A percentile compares a stretch with the other conserved stretches of the same genome.
Evolutionary conservation across 768 basidiomycete species (phyloP).

Genomic region (Clitopilus passeckerianus): DNA sequence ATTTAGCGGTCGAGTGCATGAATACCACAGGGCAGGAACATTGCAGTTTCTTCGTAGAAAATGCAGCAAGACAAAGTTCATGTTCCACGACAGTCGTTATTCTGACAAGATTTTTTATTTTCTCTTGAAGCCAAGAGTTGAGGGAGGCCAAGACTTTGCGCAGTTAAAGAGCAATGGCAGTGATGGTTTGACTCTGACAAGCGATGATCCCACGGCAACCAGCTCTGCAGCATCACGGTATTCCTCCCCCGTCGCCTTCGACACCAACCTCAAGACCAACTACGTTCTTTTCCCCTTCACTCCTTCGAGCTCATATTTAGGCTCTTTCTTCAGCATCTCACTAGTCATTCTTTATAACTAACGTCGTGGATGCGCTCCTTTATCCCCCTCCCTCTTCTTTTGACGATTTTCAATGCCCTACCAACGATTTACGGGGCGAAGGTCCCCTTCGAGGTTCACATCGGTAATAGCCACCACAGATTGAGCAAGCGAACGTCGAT

Average conservation of each 20-base stretch:
- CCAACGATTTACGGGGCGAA: slow-evolving; percentile 27
- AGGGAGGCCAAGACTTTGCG: background rate
- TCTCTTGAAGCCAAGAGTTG: background rate
- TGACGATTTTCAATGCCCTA: slow-evolving; percentile 29
- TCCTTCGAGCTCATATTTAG: background rate
- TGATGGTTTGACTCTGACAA: background rate
- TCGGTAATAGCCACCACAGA: slow-evolving; percentile 18
- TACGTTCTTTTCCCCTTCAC: background rate
- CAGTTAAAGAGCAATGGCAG: background rate
- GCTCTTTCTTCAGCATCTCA: background rate
- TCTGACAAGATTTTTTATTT: background rate
- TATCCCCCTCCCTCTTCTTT: slow-evolving; percentile 37
- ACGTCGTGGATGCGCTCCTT: slow-evolving; percentile 29
- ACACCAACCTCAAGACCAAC: background rate
- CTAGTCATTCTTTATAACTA: background rate
- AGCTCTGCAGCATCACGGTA: background rate
- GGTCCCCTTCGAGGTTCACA: slow-evolving; percentile 33
- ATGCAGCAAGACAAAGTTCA: background rate
- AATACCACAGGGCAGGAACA: background rate
- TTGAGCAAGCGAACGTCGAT: slow-evolving; percentile 19
- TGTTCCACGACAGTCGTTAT: background rate
- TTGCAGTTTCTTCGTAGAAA: background rate
- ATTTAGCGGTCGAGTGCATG: background rate
- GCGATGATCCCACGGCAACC: background rate
- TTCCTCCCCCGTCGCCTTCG: background rate